These are phyloP conservation scores for Ceriops zippeliana DNA, from an alignment of 345 rosid species.

Conservation along the genomic window DNA sequence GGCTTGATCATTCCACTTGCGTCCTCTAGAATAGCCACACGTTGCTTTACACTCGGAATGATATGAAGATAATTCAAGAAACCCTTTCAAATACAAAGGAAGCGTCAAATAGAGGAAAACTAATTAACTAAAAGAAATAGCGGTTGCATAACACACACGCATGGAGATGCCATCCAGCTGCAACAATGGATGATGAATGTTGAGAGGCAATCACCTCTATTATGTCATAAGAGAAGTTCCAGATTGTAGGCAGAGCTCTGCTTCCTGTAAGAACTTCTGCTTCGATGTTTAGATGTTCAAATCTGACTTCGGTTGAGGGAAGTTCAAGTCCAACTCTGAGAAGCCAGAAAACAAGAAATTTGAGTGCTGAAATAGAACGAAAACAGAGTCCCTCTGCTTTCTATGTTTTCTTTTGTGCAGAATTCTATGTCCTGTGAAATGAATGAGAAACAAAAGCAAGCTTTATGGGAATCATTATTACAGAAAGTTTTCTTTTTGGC, in stretches of 20 bases:
- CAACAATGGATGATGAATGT: too few species aligned
- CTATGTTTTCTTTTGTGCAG: not conserved
- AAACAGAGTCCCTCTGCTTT: not conserved
- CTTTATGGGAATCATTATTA: not conserved
- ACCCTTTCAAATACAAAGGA: slow-evolving; percentile 9
- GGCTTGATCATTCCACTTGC: slow-evolving; percentile 70
- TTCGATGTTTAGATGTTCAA: slow-evolving; percentile 42
- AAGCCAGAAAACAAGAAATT: not conserved
- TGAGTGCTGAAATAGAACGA: not conserved
- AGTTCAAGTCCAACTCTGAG: slow-evolving; percentile 48
- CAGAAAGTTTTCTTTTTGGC: too few species aligned
- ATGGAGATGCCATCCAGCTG: too few species aligned
- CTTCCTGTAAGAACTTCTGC: slow-evolving; percentile 64
- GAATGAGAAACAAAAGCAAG: not conserved
- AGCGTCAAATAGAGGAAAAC: not conserved
- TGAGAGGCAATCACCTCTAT: slow-evolving; percentile 43
- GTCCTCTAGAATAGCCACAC: slow-evolving; percentile 52
- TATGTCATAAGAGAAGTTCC: slow-evolving; percentile 45
- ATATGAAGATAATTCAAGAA: slow-evolving; percentile 32
- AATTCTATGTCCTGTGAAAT: not conserved
- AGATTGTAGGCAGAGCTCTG: slow-evolving; percentile 59
- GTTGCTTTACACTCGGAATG: slow-evolving; percentile 47
- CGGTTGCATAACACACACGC: too few species aligned
- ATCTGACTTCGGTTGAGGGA: slow-evolving; percentile 51
- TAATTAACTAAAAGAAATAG: not conserved